Evolutionary conservation across 1,284 basidiomycete species (phyloP).

Genomic region (Microbotryum lychnidis-dioicae): DNA sequence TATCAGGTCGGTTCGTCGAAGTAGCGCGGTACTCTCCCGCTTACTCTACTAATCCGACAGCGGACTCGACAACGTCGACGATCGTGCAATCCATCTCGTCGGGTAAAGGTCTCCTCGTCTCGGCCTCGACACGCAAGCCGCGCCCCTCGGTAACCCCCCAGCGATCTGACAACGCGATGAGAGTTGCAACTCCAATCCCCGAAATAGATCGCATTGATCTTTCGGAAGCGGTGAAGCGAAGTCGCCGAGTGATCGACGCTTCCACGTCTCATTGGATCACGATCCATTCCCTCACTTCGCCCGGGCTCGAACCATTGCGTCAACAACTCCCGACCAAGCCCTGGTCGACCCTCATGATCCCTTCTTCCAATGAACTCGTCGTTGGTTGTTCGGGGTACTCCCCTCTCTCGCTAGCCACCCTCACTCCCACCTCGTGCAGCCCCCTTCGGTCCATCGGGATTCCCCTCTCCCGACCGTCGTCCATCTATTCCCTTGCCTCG

Average conservation of each 20-base stretch:
- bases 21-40: not conserved
- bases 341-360: conserved; percentile 15
- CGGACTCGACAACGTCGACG: not conserved
- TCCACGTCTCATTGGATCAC: conserved; percentile 6
- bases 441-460: not conserved
- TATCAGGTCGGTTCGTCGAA: not conserved
- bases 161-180: not conserved
- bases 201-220: not conserved
- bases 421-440: conserved; percentile 9
- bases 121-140: conserved; percentile 2
- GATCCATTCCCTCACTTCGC: conserved; percentile 12
- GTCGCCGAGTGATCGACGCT: conserved; percentile 11
- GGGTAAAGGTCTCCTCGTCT: not conserved
- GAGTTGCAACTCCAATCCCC: not conserved
- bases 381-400: conserved; percentile 12
- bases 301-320: not conserved
- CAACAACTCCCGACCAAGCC: conserved; percentile 13
- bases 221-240: not conserved
- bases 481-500: conserved; percentile 17
- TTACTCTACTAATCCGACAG: no score
- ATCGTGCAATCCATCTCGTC: conserved; percentile 14
- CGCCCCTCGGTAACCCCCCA: not conserved
- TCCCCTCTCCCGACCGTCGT: conserved; percentile 4
- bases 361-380: conserved; percentile 5
- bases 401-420: conserved; percentile 6